These are phyloP conservation scores for Euclidium syriacum DNA, from an alignment of 345 rosid genomes.

Conservation along the genomic window DNA sequence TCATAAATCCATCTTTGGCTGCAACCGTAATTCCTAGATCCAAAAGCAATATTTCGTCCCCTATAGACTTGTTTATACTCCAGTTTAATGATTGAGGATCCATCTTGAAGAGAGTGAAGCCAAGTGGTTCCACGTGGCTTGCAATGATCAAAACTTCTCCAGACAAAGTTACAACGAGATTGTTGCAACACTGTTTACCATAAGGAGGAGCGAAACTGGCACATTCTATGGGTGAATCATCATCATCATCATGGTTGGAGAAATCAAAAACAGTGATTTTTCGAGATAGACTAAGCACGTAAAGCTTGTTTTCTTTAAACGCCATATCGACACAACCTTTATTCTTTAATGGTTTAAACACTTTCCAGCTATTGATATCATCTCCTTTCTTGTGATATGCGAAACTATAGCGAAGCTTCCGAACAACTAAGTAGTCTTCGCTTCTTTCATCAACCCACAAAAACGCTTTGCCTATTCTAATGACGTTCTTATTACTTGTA, in stretches of 20 bases:
- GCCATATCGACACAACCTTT: neutral
- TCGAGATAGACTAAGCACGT: neutral
- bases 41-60: constrained; percentile 14
- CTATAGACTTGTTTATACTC: neutral
- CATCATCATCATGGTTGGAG: too few relatives aligned
- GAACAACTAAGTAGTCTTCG: neutral
- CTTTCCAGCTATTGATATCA: neutral
- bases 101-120: neutral
- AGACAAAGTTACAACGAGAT: neutral
- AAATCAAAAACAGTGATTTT: neutral
- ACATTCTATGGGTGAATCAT: neutral
- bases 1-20: neutral
- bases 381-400: neutral
- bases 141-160: neutral
- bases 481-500: too few relatives aligned
- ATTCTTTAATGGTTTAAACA: neutral
- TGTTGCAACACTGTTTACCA: neutral
- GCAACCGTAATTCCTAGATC: neutral
- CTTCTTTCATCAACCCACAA: neutral
- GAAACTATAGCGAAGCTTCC: neutral
- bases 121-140: accelerated
- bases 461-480: neutral
- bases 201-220: neutral
- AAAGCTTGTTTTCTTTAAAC: constrained; percentile 1
- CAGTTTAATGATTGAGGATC: neutral